Evolutionary conservation across 1,284 basidiomycete species (phyloP), one percentile per base, ranked within the genome.

Genomic region (Moesziomyces globuligerus): DNA sequence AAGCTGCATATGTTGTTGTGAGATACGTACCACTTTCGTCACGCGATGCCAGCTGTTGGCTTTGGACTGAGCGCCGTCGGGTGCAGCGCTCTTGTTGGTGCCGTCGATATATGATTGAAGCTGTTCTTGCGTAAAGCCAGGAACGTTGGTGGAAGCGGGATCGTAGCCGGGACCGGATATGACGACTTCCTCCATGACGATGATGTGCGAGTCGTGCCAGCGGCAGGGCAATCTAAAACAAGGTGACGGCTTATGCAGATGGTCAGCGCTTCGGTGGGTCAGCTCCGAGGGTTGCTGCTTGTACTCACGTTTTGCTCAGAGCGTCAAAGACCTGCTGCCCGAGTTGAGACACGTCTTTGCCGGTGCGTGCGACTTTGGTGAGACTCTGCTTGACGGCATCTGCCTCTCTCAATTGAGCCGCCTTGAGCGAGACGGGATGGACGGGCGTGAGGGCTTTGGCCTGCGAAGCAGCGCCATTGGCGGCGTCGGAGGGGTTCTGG

Each of bases 101-200:
- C 71, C 71, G 44, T 70, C 58, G 44, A 74, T 53, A 28, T 62
- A 64, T 7, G 65, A 62, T 24, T 72, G 68, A 4, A 78, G 62
- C 26, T 78, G 71, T n/a, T 65, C 60, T 25, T 57, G 65, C 8
- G 68, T 57, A 13, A 73, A 58, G 26, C 61, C 50, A 3, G 79
- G 78, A 10, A 81, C 76, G 38, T 76, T 67, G 15, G 78, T 77
- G 7, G 76, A 72, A 11, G 62, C 56, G 17, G 58, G 56, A 44
- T 76, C 75, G 51, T 79, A 79, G 21, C 51, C 48, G 9, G 78
- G 78, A 4, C 71, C 72, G 4, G 67, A 74, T 52, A 82, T 70
- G 38, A 80, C 72, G 15, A 82, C 74, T 44, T 82, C 79, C 44
- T 82, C 80, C 66, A 82, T 67, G 25, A 82, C 79, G 38, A 82